Evolutionary conservation across 805 yeast species (phyloP), one percentile per base, ranked within the genome.

Genomic region (Metschnikowia peoriensis): DNA sequence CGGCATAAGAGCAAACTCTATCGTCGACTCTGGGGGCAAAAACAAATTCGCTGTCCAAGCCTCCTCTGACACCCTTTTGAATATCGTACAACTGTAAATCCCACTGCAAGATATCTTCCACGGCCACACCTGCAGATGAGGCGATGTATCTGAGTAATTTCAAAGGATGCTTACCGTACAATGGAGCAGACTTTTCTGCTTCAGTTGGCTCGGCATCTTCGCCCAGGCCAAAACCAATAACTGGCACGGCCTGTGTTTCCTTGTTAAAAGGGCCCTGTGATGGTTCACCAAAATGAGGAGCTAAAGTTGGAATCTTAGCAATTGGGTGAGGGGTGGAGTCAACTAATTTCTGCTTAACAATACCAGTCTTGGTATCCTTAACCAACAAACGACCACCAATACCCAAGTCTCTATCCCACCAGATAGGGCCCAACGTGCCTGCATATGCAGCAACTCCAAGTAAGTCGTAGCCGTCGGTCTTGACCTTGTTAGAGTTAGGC

Each of bases 401-500:
- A 44, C 96, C 94, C 54, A 89, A 78, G 66, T 89, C 97, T 66
- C 96, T 80, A 67, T 89, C 96, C 78, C 88, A 83, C 91, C 96
- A 86, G 41, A 81, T 68, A 22, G 76, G 76, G n/a, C 51, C 52
- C 58, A 86, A 67, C 2, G 88, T 85, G 35, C 94, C 94, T 17
- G 89, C 83, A 66, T 89, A 89, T 1, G 93, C 90, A 0, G 96
- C 93, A 39, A 88, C 89, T 6, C 96, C 97, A 32, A 89, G 72
- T 45, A 86, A 70, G 58, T 87, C 89, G 67, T 80, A 89, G 32
- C 96, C 96, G 52, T 87, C 91, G 14, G 84, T 81, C 9, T 76
- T 70, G 7, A 66, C 63, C 63, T 85, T 86, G 54, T 73, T 73
- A 14, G 93, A 85, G 47, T 77, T 72, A 1, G 97, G 96, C 71